Evolutionary conservation across 2,329 filamentous ascomycete genomes (phyloP).

Genomic region (Neopestalotiopsis rosae): DNA sequence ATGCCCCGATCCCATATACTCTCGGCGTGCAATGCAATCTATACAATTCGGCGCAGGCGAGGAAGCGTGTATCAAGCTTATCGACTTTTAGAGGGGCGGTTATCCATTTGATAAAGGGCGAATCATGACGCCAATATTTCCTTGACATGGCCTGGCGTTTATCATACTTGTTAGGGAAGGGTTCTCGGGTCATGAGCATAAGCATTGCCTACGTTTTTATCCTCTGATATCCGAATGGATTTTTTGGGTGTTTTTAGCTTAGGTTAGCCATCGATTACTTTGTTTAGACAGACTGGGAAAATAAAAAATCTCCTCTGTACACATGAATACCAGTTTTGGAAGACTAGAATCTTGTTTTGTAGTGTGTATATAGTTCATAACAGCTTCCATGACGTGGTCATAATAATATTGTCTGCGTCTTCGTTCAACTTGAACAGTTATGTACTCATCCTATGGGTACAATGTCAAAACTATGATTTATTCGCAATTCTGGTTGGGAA

Average conservation of each 20-base stretch:
- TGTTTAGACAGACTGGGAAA: not conserved
- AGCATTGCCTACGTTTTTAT: conserved; percentile 8
- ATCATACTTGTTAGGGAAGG: not conserved
- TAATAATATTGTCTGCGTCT: not conserved
- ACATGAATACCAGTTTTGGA: not conserved
- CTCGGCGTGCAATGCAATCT: not conserved
- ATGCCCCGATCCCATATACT: too few relatives aligned
- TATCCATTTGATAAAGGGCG: not conserved
- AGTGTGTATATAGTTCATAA: not conserved
- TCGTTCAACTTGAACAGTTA: not conserved
- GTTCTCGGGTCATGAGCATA: conserved; percentile 4
- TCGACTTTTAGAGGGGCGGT: not conserved
- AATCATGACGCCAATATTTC: not conserved
- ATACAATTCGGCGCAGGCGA: not conserved
- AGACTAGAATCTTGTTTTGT: not conserved
- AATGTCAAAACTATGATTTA: not conserved
- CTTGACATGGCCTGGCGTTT: conserved; percentile 11
- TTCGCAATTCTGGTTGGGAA: not conserved
- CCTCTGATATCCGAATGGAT: not conserved
- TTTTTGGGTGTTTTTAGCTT: not conserved
- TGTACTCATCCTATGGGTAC: not conserved
- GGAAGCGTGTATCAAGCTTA: not conserved
- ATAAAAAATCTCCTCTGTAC: not conserved
- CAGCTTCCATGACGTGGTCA: not conserved
- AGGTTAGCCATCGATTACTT: conserved; percentile 1